Conservation (phyloP, 2,329 filamentous ascomycete genomes). For the Fusarium sacchari region DNA sequence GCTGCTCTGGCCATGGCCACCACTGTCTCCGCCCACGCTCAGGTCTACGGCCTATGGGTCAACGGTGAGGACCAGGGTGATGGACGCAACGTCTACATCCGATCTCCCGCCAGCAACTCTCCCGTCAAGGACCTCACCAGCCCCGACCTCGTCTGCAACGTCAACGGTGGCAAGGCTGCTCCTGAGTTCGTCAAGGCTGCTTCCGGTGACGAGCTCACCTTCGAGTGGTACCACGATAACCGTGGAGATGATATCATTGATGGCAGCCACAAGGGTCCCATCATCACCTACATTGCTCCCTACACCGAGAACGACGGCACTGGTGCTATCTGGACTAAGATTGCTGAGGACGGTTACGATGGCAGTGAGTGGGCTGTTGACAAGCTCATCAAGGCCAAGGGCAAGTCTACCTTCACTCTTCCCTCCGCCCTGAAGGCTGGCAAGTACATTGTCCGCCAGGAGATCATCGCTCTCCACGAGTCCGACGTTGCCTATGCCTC, state of each 20-base stretch:
- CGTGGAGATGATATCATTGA: slow-evolving; percentile 64
- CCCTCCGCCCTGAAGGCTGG: slow-evolving; percentile 57
- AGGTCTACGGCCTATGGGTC: slow-evolving; percentile 59
- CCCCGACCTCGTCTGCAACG: slow-evolving; percentile 57
- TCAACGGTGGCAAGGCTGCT: slow-evolving; percentile 51
- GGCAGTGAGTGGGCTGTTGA: slow-evolving; percentile 56
- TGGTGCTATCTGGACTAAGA: slow-evolving; percentile 63
- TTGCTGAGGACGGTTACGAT: slow-evolving; percentile 50
- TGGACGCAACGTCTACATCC: slow-evolving; percentile 55
- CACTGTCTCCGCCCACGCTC: slow-evolving; percentile 57
- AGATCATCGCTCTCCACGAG: slow-evolving; percentile 65
- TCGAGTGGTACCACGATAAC: slow-evolving; percentile 63
- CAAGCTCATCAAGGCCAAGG: slow-evolving; percentile 57
- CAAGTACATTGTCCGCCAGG: slow-evolving; percentile 65
- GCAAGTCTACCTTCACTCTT: slow-evolving; percentile 59
- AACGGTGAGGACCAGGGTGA: slow-evolving; percentile 57
- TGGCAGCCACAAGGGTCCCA: slow-evolving; percentile 62
- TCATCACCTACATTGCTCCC: slow-evolving; percentile 63
- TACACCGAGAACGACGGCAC: slow-evolving; percentile 55
- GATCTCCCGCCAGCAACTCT: slow-evolving; percentile 55
- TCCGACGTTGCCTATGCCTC: slow-evolving; percentile 47
- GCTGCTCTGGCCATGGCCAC: slow-evolving; percentile 51
- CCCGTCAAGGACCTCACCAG: slow-evolving; percentile 57
- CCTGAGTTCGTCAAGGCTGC: slow-evolving; percentile 54
- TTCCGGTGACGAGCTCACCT: slow-evolving; percentile 58